Base-by-base conservation (phyloP, 1,284 basidiomycete species). In the Ganoderma sinense region DNA sequence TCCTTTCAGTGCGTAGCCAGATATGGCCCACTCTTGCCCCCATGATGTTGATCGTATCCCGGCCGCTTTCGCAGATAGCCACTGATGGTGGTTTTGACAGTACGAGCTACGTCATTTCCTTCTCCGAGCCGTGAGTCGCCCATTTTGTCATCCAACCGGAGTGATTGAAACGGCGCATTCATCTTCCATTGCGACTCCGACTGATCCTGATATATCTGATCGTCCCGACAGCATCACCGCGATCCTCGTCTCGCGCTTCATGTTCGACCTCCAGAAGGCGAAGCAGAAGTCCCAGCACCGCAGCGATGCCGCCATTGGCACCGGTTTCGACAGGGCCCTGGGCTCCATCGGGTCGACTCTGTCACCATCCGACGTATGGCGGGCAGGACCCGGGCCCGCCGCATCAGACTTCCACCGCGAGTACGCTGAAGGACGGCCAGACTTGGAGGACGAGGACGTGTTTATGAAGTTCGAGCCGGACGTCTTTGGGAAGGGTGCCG, bases 171-270 rank as follows among this genome's bases (percentile, higher is more conserved):
- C 33, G 33, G 33, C 33, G 7, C 7, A 3, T 26, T 26, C 23
- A 26, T 33, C 33, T 7, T 33, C 33, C 33, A 33, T 26, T 3
- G 11, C 13, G 48, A 26, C 48, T 51, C 10, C 4, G 10, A 26
- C 48, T 26, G 48, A 33, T 33, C 33, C 4, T 33, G 33, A 26
- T 2, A 0, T 0, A 26, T 40, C 31, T 8, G n/a, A 23, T 4
- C 1, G 7, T 26, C 18, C 23, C 20, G n/a, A 51, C 64, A 66
- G 65, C 4, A 61, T 66, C 41, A 66, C 58, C 18, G 56, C 65
- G 13, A 66, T 66, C 26, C 41, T 66, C 33, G 43, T 61, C 26
- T 61, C 65, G 18, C 56, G 58, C 23, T 66, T 62, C 65, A 60
- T 66, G 56, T 36, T 66, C 43, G 60, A 66, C 23, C 59, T 66